Percentiles rank a stretch among this genome's conserved stretches.
These are phyloP conservation scores for Alternaria sp. DNA, from an alignment of 2,329 filamentous ascomycete species.

Conservation along the genomic window DNA sequence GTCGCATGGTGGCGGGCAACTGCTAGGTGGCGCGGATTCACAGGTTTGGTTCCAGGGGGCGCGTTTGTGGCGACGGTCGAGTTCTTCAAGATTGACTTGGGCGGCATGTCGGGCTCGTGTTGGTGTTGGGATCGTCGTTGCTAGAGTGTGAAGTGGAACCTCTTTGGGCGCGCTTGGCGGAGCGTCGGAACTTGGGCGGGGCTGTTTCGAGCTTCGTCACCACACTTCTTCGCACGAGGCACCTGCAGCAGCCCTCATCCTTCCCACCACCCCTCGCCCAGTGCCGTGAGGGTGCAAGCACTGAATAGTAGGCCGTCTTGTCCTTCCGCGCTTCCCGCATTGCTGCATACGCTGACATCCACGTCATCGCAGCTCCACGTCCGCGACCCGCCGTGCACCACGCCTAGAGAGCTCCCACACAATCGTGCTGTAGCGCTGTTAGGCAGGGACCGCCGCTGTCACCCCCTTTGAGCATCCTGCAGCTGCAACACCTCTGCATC, in stretches of 20 bases:
- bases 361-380: slow-evolving; percentile 27
- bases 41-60: slow-evolving; percentile 38
- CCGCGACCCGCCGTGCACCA: slow-evolving; percentile 24
- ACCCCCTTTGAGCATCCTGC: slow-evolving; percentile 12
- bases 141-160: slow-evolving; percentile 18
- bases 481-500: slow-evolving; percentile 7
- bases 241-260: slow-evolving; percentile 24
- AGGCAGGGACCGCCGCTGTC: slow-evolving; percentile 27
- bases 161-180: slow-evolving; percentile 20
- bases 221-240: slow-evolving; percentile 24
- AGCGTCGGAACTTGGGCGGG: slow-evolving; percentile 24
- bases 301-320: slow-evolving; percentile 13
- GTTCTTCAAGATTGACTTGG: slow-evolving; percentile 58
- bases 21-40: slow-evolving; percentile 59
- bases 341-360: slow-evolving; percentile 24
- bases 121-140: slow-evolving; percentile 18
- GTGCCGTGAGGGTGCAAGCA: slow-evolving; percentile 23
- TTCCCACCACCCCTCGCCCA: slow-evolving; percentile 18
- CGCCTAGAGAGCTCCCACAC: slow-evolving; percentile 11
- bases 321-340: slow-evolving; percentile 23
- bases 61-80: slow-evolving; percentile 26
- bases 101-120: slow-evolving; percentile 41
- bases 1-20: slow-evolving; percentile 83
- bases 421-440: slow-evolving; percentile 13
- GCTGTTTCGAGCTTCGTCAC: slow-evolving; percentile 33